phyloP scores from a whole-genome alignment of 495 filamentous ascomycete species.

The Pseudoneurospora amorphoporcata region DNA sequence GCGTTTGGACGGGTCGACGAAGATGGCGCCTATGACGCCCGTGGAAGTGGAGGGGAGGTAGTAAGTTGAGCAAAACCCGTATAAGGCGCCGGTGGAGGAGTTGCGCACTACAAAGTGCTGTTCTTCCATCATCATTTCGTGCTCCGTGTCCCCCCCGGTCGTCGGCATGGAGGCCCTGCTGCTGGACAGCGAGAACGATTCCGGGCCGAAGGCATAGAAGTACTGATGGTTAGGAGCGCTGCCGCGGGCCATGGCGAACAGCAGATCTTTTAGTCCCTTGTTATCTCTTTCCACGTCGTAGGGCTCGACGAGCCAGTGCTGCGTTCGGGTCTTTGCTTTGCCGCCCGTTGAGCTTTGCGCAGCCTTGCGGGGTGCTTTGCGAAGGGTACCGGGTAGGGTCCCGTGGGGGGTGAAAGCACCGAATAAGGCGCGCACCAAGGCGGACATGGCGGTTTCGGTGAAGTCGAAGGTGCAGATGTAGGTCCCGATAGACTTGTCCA shows the following conservation, averaged over 20 bases:
- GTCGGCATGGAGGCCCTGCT: neutral
- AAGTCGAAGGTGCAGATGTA: constrained; percentile 93
- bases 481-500: constrained; percentile 74
- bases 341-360: constrained; percentile 67
- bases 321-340: constrained; percentile 65
- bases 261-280: constrained; percentile 37
- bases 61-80: constrained; percentile 84
- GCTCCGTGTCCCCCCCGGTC: neutral
- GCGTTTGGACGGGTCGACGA: constrained; percentile 72
- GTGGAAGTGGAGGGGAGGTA: constrained; percentile 50
- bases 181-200: neutral
- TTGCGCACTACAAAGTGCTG: constrained; percentile 86
- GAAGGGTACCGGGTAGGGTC: constrained; percentile 66
- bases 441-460: constrained; percentile 77
- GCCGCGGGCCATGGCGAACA: constrained; percentile 2
- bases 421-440: constrained; percentile 70
- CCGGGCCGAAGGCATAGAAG: neutral
- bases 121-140: constrained; percentile 44
- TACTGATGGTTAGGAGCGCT: constrained; percentile 44
- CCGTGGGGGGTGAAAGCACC: constrained; percentile 66
- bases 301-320: constrained; percentile 52
- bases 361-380: constrained; percentile 41
- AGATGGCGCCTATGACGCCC: constrained; percentile 70
- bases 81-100: constrained; percentile 75
- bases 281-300: constrained; percentile 71